Conservation (phyloP, 805 yeast species). For the Candida manassasensis region DNA sequence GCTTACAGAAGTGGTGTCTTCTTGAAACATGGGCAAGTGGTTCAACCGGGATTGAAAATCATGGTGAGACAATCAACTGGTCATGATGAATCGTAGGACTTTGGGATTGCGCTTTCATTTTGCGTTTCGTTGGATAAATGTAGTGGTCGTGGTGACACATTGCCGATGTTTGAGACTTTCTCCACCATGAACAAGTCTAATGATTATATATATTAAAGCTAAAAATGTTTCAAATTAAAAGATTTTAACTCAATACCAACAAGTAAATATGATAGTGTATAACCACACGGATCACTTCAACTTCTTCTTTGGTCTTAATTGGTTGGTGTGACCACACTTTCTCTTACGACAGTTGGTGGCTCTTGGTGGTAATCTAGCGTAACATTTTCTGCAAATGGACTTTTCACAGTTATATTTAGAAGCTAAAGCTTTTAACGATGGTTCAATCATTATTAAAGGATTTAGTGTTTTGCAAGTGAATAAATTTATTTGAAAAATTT, state of each 20-base stretch:
- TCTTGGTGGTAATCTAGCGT: conserved; percentile 99
- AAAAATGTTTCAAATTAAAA: conserved; percentile 1
- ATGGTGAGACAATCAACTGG: too few relatives aligned
- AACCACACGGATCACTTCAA: conserved; percentile 59
- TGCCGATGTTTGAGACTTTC: too few relatives aligned
- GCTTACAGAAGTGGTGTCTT: too few relatives aligned
- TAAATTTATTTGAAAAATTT: conserved; percentile 1
- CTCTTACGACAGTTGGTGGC: conserved; percentile 99
- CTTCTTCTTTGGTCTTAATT: conserved; percentile 99
- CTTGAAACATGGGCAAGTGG: too few relatives aligned
- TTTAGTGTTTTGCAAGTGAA: conserved; percentile 1
- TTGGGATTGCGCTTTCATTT: too few relatives aligned
- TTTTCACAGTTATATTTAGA: conserved; percentile 99
- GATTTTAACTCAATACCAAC: conserved; percentile 1
- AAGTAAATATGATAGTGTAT: neutral
- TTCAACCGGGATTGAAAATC: too few relatives aligned
- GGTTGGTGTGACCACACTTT: conserved; percentile 99
- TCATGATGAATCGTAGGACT: too few relatives aligned
- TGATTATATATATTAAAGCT: conserved; percentile 2
- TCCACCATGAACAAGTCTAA: too few relatives aligned
- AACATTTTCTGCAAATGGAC: conserved; percentile 98
- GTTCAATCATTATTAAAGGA: conserved; percentile 74
- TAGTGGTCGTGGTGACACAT: too few relatives aligned
- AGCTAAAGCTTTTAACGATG: conserved; percentile 98
- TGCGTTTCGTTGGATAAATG: too few relatives aligned